These are phyloP conservation scores for Camellia granthamiana DNA, from an alignment of 148 eudicot species.

Conservation along the genomic window DNA sequence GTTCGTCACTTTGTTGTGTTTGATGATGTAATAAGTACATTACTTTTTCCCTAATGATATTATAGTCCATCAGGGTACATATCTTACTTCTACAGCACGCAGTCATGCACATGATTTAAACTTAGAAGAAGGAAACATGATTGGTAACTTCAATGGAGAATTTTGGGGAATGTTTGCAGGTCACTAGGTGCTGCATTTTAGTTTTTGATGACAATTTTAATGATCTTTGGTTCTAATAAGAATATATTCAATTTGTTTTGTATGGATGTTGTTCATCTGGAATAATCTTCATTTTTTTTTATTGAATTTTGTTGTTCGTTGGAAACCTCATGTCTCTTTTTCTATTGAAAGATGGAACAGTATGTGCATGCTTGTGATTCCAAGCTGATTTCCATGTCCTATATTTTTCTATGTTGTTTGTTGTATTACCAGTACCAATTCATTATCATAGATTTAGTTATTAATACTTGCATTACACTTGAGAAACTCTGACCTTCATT, in stretches of 20 bases:
- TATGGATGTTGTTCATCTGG: background rate
- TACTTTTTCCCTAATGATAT: slow-evolving; percentile 7
- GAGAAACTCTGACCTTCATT: background rate
- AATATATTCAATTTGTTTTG: background rate
- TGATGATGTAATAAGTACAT: background rate
- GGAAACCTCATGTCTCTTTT: slow-evolving; percentile 83
- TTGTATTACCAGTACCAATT: background rate
- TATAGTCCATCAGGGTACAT: slow-evolving; percentile 71
- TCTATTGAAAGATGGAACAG: slow-evolving; percentile 62
- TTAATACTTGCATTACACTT: slow-evolving; percentile 4
- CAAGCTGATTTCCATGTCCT: background rate
- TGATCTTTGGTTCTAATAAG: background rate
- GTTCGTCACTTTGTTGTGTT: background rate
- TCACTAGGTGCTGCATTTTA: slow-evolving; percentile 59
- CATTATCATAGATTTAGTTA: background rate
- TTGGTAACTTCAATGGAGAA: slow-evolving; percentile 91
- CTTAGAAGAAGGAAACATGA: slow-evolving; percentile 77
- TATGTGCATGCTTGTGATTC: slow-evolving; percentile 32
- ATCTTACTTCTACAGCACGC: slow-evolving; percentile 84
- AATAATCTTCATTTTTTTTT: slow-evolving; percentile 3
- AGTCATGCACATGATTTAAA: slow-evolving; percentile 71
- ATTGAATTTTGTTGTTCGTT: slow-evolving; percentile 53
- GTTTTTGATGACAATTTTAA: background rate
- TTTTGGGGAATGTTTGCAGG: slow-evolving; percentile 87
- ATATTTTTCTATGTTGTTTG: background rate